Evolutionary conservation across 176 grass and related monocot species (phyloP).

Genomic region (Juncus inflexus): DNA sequence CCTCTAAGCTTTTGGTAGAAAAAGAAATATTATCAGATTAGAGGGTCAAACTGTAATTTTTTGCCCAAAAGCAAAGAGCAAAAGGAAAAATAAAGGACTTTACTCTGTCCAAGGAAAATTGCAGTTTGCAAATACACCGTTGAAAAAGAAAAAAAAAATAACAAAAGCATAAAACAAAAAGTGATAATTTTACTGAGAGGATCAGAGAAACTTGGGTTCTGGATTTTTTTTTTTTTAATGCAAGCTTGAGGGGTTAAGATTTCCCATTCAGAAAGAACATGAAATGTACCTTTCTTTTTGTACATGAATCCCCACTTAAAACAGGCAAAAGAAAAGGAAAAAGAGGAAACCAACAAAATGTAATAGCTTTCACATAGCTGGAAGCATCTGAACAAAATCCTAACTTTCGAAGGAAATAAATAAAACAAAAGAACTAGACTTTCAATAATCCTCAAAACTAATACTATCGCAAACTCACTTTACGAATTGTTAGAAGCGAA

Average conservation of each 20-base stretch:
- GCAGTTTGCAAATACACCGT: too few species aligned
- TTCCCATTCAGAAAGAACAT: slow-evolving; percentile 15
- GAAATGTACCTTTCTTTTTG: slow-evolving; percentile 2
- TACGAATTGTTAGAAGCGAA: too few species aligned
- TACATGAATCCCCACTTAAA: slow-evolving; percentile 23
- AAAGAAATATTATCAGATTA: too few species aligned
- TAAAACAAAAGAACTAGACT: neutral
- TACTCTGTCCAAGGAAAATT: too few species aligned
- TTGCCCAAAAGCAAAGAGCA: too few species aligned
- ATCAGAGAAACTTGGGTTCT: slow-evolving; percentile 1
- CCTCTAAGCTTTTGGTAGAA: too few species aligned
- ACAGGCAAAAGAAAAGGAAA: slow-evolving; percentile 10
- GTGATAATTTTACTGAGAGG: neutral
- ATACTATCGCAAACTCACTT: too few species aligned
- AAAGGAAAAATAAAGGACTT: too few species aligned
- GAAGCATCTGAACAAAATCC: neutral
- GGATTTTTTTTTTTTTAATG: neutral
- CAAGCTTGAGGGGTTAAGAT: too few species aligned
- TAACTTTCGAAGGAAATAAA: neutral
- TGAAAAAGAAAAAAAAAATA: neutral
- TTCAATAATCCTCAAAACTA: too few species aligned
- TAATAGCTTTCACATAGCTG: neutral
- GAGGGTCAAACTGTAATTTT: too few species aligned
- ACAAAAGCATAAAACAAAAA: slow-evolving; percentile 14
- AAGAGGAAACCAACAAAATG: slow-evolving; percentile 13